Evolutionary conservation across 352 stramenopile species (phyloP).

Genomic region (Pythium myriotylum): DNA sequence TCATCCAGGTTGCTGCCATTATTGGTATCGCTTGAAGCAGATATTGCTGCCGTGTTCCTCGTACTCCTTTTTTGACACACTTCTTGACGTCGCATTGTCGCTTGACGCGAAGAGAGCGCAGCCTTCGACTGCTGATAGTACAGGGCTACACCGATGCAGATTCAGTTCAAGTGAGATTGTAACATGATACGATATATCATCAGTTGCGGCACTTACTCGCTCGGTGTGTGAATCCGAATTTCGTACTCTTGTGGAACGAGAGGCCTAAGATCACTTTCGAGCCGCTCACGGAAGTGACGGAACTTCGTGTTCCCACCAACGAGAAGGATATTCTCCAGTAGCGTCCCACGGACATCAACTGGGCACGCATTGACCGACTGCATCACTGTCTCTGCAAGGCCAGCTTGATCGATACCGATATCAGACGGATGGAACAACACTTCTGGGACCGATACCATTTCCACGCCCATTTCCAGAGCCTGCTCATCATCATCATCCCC

Average conservation of each 20-base stretch:
- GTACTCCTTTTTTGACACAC: conserved; percentile 74
- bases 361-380: conserved; percentile 84
- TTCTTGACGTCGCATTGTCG: conserved; percentile 28
- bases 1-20: neutral
- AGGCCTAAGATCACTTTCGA: conserved; percentile 66
- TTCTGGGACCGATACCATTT: conserved; percentile 90
- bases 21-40: conserved; percentile 42
- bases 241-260: conserved; percentile 57
- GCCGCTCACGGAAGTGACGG: conserved; percentile 70
- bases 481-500: conserved; percentile 49
- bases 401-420: conserved; percentile 87
- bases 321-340: conserved; percentile 89
- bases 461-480: conserved; percentile 81
- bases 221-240: conserved; percentile 39
- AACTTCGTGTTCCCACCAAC: conserved; percentile 91
- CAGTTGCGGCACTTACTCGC: conserved; percentile 63
- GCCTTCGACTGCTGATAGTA: conserved; percentile 59
- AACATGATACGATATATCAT: too few relatives aligned
- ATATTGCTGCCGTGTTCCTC: conserved; percentile 79
- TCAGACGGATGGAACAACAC: conserved; percentile 93
- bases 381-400: conserved; percentile 84
- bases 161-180: conserved; percentile 7
- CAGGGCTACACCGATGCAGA: conserved; percentile 42
- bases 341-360: conserved; percentile 56
- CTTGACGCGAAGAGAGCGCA: conserved; percentile 47